Evolutionary conservation across 208 protist species (phyloP).

Genomic region (Balamuthia mandrillaris): DNA sequence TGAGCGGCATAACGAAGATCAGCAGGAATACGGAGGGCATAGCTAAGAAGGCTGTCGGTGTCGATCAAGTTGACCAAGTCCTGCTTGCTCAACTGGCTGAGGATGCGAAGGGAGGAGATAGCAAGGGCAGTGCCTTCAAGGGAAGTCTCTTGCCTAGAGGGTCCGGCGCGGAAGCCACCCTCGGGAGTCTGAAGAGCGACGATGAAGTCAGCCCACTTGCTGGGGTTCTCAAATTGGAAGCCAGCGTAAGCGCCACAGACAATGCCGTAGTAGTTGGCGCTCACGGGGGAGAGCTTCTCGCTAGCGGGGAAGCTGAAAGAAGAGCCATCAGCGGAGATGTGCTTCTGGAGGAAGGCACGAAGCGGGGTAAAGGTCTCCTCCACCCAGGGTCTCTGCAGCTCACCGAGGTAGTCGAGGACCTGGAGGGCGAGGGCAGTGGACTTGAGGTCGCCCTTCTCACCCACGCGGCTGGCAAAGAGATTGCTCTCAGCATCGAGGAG

Average conservation of each 20-base stretch:
- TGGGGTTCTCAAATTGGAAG: background rate
- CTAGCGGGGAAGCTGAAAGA: background rate
- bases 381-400: conserved; percentile 16
- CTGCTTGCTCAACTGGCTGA: conserved; percentile 1
- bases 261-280: conserved; percentile 31
- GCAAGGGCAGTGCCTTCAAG: conserved; percentile 19
- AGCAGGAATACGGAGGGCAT: background rate
- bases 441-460: conserved; percentile 20
- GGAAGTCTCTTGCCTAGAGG: background rate
- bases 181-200: background rate
- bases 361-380: conserved; percentile 1
- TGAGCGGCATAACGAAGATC: conserved; percentile 12
- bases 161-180: conserved; percentile 3
- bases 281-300: background rate
- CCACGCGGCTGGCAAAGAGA: conserved; percentile 13
- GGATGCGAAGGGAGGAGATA: background rate
- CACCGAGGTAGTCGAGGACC: conserved; percentile 11
- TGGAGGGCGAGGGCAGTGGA: conserved; percentile 31
- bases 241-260: conserved; percentile 13
- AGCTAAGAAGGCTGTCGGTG: background rate
- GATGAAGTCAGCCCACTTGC: conserved; percentile 14
- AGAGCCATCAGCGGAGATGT: background rate
- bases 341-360: background rate
- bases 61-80: background rate
- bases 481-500: conserved; percentile 6